Conservation (phyloP, 1,284 basidiomycete species). For the Ceratobasidium sp. region DNA sequence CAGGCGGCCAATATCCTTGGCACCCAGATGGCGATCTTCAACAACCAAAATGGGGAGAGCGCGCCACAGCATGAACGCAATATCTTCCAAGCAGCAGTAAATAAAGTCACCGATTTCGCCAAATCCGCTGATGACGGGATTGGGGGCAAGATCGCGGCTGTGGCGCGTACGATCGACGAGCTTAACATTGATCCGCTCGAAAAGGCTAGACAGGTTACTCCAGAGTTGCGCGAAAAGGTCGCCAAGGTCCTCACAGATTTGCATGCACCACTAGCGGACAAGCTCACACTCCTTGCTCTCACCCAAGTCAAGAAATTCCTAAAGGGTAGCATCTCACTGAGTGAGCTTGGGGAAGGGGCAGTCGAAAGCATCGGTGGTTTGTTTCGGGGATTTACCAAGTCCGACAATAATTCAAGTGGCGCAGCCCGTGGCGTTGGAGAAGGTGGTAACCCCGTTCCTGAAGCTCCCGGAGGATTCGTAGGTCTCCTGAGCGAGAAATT, state of each 20-base stretch:
- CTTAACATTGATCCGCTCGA: constrained; percentile 72
- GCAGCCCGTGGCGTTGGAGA: constrained; percentile 23
- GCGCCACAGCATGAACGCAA: constrained; percentile 38
- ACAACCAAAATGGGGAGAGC: neutral
- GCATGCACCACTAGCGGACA: constrained; percentile 37
- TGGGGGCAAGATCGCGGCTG: constrained; percentile 24
- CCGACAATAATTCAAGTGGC: constrained; percentile 5
- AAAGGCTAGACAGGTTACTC: constrained; percentile 54
- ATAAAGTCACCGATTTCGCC: constrained; percentile 39
- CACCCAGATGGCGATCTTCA: constrained; percentile 31
- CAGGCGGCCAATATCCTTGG: constrained; percentile 5
- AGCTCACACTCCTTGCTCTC: constrained; percentile 36
- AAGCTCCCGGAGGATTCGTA: constrained; percentile 28
- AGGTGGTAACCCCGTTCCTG: neutral
- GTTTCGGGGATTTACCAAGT: constrained; percentile 22
- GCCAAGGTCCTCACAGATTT: constrained; percentile 36
- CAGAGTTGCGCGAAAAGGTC: constrained; percentile 39
- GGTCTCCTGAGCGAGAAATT: constrained; percentile 39
- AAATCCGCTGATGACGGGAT: constrained; percentile 30
- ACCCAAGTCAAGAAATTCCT: constrained; percentile 41
- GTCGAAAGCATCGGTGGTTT: constrained; percentile 35
- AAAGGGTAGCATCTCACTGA: constrained; percentile 23
- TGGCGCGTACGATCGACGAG: constrained; percentile 57
- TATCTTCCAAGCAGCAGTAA: constrained; percentile 37
- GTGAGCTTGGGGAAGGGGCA: constrained; percentile 36